Percentiles rank a stretch among this genome's conserved stretches.
phyloP scores from a whole-genome alignment of 345 rosid species.

The Ceriops zippeliana region DNA sequence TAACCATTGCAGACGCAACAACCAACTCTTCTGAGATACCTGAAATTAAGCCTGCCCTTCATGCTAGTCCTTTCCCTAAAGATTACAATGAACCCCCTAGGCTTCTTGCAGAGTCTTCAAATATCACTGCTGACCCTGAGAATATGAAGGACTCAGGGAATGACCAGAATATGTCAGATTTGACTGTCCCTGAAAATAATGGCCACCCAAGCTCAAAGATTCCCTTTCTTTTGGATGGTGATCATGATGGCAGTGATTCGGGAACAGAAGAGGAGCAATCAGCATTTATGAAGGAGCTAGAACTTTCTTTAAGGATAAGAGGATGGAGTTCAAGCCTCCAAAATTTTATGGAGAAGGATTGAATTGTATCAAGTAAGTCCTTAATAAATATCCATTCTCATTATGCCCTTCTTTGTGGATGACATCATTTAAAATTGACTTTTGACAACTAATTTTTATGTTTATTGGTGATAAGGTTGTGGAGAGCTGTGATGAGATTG shows the following conservation, averaged over 20 bases:
- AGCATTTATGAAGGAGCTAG: constrained; percentile 55
- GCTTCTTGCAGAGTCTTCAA: constrained; percentile 35
- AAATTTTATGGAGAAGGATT: constrained; percentile 67
- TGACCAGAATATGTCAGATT: constrained; percentile 27
- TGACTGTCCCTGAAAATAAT: constrained; percentile 22
- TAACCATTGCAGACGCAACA: constrained; percentile 24
- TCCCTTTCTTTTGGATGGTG: constrained; percentile 37
- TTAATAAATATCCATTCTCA: background rate
- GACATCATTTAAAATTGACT: background rate
- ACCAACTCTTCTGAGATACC: constrained; percentile 22
- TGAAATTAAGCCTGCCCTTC: constrained; percentile 27
- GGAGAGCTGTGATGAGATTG: constrained; percentile 65
- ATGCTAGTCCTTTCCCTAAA: constrained; percentile 19
- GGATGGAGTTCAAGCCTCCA: constrained; percentile 68
- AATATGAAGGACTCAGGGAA: constrained; percentile 29
- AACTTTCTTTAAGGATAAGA: constrained; percentile 51
- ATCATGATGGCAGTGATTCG: constrained; percentile 49
- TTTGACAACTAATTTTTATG: background rate
- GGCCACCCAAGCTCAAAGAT: constrained; percentile 34
- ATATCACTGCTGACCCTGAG: constrained; percentile 30
- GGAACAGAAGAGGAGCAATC: constrained; percentile 67
- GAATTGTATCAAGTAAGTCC: constrained; percentile 65
- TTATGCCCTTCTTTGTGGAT: background rate
- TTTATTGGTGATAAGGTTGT: constrained; percentile 40
- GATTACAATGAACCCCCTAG: constrained; percentile 18